A percentile compares a stretch with the other conserved stretches of the same genome.
These are phyloP conservation scores for Cicer cuneatum DNA, from an alignment of 306 rosid genomes.

Conservation along the genomic window DNA sequence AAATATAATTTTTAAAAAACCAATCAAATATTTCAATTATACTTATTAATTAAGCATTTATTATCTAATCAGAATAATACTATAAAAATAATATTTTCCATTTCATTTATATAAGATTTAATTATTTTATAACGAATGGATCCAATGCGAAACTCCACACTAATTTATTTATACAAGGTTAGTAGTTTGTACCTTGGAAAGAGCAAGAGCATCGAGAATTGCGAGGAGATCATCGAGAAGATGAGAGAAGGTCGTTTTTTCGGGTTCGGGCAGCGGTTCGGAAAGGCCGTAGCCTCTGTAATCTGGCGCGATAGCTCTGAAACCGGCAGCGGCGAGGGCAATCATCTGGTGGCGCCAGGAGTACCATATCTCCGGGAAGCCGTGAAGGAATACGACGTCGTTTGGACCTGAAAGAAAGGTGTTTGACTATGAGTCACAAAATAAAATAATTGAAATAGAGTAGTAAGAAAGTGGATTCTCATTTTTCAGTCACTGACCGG, in stretches of 20 bases:
- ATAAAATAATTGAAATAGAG: neutral
- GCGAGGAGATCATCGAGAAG: constrained; percentile 59
- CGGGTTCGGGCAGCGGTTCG: constrained; percentile 59
- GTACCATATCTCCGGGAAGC: constrained; percentile 95
- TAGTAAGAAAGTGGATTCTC: neutral
- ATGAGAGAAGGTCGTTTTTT: constrained; percentile 46
- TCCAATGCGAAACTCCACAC: too few relatives aligned
- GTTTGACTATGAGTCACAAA: neutral
- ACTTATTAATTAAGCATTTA: too few relatives aligned
- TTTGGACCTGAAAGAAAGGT: constrained; percentile 54
- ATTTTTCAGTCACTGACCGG: constrained; percentile 43
- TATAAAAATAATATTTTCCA: too few relatives aligned
- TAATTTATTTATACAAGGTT: too few relatives aligned
- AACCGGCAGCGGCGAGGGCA: constrained; percentile 63
- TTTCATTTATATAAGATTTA: too few relatives aligned
- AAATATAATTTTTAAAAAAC: too few relatives aligned
- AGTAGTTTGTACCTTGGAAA: neutral
- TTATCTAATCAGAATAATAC: too few relatives aligned
- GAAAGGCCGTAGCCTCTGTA: constrained; percentile 82
- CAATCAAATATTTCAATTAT: too few relatives aligned
- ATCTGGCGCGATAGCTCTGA: constrained; percentile 75
- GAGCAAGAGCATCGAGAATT: constrained; percentile 39
- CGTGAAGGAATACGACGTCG: constrained; percentile 75
- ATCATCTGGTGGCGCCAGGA: constrained; percentile 93
- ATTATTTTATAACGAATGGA: too few relatives aligned